A percentile compares a stretch with the other conserved stretches of the same genome.
phyloP scores from a whole-genome alignment of 768 basidiomycete species.

The Tremella mesenterica region DNA sequence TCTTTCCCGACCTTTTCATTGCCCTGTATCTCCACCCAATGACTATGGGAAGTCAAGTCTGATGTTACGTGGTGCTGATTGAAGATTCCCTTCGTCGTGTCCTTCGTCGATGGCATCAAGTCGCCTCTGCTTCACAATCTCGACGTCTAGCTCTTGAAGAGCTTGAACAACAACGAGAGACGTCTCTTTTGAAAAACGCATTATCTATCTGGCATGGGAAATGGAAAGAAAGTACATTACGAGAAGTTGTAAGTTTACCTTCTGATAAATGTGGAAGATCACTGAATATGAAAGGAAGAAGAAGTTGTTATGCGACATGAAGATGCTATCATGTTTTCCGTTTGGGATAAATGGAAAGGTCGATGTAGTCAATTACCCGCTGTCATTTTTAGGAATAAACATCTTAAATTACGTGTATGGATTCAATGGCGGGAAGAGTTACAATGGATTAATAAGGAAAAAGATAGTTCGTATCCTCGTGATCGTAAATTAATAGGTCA shows the following conservation, averaged over 20 bases:
- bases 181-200: slow-evolving; percentile 2
- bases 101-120: not conserved
- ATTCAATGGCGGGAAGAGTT: slow-evolving; percentile 3
- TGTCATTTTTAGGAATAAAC: slow-evolving; percentile 12
- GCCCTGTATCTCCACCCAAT: too few relatives aligned
- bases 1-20: too few relatives aligned
- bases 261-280: not conserved
- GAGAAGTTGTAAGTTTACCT: slow-evolving; percentile 12
- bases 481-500: slow-evolving; percentile 12
- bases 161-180: not conserved
- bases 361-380: slow-evolving; percentile 13
- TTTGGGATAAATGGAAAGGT: slow-evolving; percentile 35
- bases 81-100: not conserved
- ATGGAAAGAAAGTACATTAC: slow-evolving; percentile 16
- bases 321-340: slow-evolving; percentile 29
- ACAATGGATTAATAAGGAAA: slow-evolving; percentile 4
- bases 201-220: slow-evolving; percentile 12
- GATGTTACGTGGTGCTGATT: not conserved
- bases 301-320: slow-evolving; percentile 26
- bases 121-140: not conserved
- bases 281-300: slow-evolving; percentile 18
- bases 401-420: slow-evolving; percentile 15
- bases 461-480: not conserved
- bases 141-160: not conserved
- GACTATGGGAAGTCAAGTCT: too few relatives aligned